These are phyloP conservation scores for Arthrobotrys conoides DNA, from an alignment of 2,329 filamentous ascomycete genomes.

Conservation along the genomic window DNA sequence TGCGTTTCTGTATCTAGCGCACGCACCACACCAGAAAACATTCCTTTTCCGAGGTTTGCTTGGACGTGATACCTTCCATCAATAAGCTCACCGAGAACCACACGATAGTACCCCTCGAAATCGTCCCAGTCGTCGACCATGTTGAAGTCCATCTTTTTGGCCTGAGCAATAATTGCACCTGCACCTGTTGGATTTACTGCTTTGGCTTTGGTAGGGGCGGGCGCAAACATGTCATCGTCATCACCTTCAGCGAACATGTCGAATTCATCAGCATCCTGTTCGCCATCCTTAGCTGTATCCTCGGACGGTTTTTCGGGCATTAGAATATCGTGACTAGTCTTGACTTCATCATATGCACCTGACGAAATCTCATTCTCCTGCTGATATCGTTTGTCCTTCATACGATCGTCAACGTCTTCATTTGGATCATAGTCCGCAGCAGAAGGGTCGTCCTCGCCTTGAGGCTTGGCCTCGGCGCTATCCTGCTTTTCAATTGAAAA, in stretches of 20 bases:
- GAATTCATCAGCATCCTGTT: conserved; percentile 78
- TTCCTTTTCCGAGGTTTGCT: conserved; percentile 88
- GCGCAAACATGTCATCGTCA: conserved; percentile 75
- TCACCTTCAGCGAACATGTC: conserved; percentile 90
- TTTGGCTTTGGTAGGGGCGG: conserved; percentile 68
- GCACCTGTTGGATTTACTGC: conserved; percentile 70
- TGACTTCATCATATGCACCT: conserved; percentile 74
- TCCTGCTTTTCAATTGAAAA: conserved; percentile 77
- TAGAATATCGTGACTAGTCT: conserved; percentile 68
- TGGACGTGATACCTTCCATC: conserved; percentile 91
- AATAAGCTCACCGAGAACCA: conserved; percentile 90
- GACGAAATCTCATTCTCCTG: conserved; percentile 73
- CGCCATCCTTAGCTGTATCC: conserved; percentile 67
- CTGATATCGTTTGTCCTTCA: conserved; percentile 77
- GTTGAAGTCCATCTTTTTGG: conserved; percentile 76
- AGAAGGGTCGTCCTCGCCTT: conserved; percentile 81
- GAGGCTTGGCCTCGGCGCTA: conserved; percentile 64
- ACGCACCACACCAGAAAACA: conserved; percentile 96
- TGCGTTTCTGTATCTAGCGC: conserved; percentile 83
- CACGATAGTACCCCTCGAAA: conserved; percentile 94
- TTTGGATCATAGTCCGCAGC: conserved; percentile 94
- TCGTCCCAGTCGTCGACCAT: conserved; percentile 95
- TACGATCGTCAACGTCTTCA: conserved; percentile 85
- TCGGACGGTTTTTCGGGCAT: conserved; percentile 66
- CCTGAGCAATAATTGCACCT: conserved; percentile 69